Base-by-base conservation (phyloP, 805 yeast species). In the Myxozyma lipomycoides region DNA sequence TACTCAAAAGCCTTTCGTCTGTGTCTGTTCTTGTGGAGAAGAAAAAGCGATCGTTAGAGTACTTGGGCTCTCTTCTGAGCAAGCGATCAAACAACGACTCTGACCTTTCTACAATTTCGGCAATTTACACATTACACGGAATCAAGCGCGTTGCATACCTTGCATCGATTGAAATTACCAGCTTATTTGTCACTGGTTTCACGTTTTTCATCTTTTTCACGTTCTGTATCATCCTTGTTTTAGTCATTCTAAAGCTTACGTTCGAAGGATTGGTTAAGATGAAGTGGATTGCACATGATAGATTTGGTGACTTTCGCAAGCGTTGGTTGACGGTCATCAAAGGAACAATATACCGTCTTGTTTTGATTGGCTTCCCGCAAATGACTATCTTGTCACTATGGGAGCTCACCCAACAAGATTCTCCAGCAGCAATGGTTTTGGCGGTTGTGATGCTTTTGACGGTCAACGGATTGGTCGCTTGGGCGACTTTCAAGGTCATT, bases 111-210 rank as follows among this genome's bases (percentile, higher is more conserved):
- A 52, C 57, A 3, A 40, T 43, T 25, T 71, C 84, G 4, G 85
- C 83, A 62, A 87, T 88, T 39, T 74, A 93, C 62, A 82, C 91
- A 35, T 71, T 93, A 47, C 79, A 95, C 65, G 98, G 98, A 60
- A 83, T 93, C 54, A 87, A 88, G 68, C 82, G 98, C 71, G 96
- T 91, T 4, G 82, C 96, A 0, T 93, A 73, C 66, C 70, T 83
- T 61, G 86, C 96, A 9, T 78, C 78, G 19, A 90, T 93, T 60
- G 98, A 93, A 70, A 76, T 91, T 59, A 83, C 96, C 22, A 82
- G 81, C 64, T 68, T 93, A 51, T 93, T 89, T 68, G 73, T 90
- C 71, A 93, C 98, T 0, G 87, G 90, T 48, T 79, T 88, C 38
- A 83, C 84, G 7, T 87, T 90, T 67, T 85, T 89, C 65, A 68